Conservation (phyloP, 371 early-diverging fungal genomes). For the Syncephalastrum monosporum region DNA sequence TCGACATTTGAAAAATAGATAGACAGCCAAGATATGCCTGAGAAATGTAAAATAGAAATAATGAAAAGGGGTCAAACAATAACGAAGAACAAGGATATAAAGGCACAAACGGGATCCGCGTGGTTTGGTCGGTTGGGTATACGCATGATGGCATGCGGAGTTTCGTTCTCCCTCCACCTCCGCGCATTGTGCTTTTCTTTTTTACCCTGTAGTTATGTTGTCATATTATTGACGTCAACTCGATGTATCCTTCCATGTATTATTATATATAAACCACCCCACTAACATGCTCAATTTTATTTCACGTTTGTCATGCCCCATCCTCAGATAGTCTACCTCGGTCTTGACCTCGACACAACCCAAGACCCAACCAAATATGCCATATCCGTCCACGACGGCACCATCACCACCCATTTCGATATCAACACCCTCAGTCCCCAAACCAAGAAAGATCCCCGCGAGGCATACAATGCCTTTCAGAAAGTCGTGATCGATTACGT, state of each 20-base stretch:
- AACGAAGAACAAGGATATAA: slow-evolving; percentile 2
- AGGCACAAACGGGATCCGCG: neutral
- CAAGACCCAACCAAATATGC: slow-evolving; percentile 33
- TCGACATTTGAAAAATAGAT: too few relatives aligned
- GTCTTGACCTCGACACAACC: slow-evolving; percentile 51
- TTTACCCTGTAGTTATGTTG: neutral
- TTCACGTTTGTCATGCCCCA: slow-evolving; percentile 20
- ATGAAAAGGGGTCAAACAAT: slow-evolving; percentile 7
- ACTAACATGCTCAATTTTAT: neutral
- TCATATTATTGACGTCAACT: too few relatives aligned
- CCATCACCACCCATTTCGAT: slow-evolving; percentile 45
- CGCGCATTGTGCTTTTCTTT: neutral
- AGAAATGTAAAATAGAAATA: slow-evolving; percentile 2
- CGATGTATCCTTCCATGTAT: too few relatives aligned
- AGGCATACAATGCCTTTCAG: slow-evolving; percentile 34
- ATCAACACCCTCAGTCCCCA: slow-evolving; percentile 30
- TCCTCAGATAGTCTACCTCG: slow-evolving; percentile 56
- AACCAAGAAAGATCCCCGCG: slow-evolving; percentile 11
- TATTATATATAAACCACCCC: too few relatives aligned
- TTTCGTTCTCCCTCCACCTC: neutral
- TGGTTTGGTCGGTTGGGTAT: too few relatives aligned
- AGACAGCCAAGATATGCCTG: neutral
- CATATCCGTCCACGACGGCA: slow-evolving; percentile 60
- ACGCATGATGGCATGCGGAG: neutral
- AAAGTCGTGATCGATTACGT: slow-evolving; percentile 42